Percentiles rank a stretch among this genome's conserved stretches.
phyloP scores from a whole-genome alignment of 139 green algal genomes.

The Chlorella vulgaris region DNA sequence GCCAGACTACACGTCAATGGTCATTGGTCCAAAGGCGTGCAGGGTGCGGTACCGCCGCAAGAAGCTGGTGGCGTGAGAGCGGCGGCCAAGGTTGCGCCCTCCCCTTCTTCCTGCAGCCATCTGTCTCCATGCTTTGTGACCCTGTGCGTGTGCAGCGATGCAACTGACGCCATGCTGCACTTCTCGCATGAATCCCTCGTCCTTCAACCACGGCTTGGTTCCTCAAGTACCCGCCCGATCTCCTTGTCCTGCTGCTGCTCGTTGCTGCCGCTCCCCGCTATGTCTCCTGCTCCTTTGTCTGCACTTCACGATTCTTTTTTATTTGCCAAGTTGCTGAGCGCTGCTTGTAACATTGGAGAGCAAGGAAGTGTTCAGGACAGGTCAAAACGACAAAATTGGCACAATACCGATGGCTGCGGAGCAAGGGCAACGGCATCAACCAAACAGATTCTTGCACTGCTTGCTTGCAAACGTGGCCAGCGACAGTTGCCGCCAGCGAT shows the following conservation, averaged over 20 bases:
- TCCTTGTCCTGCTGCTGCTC: too few species aligned
- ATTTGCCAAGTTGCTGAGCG: neutral
- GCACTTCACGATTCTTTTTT: neutral
- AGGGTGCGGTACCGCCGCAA: conserved; percentile 86
- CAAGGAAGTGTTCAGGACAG: neutral
- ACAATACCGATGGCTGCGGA: neutral
- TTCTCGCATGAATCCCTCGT: too few species aligned
- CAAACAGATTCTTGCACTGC: conserved; percentile 19
- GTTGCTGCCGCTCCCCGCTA: too few species aligned
- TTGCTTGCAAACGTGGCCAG: neutral
- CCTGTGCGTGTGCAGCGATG: too few species aligned
- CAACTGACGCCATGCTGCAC: too few species aligned
- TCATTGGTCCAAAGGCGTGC: conserved; percentile 91
- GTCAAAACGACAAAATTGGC: neutral
- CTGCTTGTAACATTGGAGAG: too few species aligned
- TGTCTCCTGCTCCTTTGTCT: too few species aligned
- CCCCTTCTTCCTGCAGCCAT: too few species aligned
- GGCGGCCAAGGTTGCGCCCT: too few species aligned
- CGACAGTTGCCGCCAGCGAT: conserved; percentile 24
- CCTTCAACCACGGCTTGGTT: too few species aligned
- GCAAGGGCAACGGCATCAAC: neutral
- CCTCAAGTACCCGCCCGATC: too few species aligned
- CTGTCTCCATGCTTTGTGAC: too few species aligned
- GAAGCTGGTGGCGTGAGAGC: conserved; percentile 35
- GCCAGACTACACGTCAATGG: conserved; percentile 94